phyloP scores from a whole-genome alignment of 2,329 filamentous ascomycete species.

The Neophaeococcomyces aloes region DNA sequence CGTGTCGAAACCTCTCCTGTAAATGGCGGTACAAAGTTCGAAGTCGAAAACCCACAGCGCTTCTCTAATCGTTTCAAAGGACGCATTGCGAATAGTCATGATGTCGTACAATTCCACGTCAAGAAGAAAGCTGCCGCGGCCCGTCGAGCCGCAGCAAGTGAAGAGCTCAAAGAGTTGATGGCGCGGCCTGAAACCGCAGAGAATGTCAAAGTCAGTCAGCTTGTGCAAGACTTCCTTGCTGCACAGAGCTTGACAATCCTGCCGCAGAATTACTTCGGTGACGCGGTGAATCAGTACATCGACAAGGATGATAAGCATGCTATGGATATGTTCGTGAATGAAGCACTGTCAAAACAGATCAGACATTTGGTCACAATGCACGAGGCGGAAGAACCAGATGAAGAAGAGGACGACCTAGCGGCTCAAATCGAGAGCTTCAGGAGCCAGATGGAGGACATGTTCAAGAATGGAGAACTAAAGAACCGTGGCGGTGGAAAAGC shows the following conservation, averaged over 20 bases:
- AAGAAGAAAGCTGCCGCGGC: constrained; percentile 58
- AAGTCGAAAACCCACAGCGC: constrained; percentile 88
- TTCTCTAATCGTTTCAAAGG: constrained; percentile 87
- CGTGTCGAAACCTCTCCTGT: constrained; percentile 83
- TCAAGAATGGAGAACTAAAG: constrained; percentile 54
- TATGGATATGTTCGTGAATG: constrained; percentile 69
- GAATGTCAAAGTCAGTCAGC: constrained; percentile 72
- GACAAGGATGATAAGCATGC: constrained; percentile 91
- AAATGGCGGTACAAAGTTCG: constrained; percentile 66
- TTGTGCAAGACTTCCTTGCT: constrained; percentile 77
- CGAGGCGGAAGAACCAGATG: constrained; percentile 55
- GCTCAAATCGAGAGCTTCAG: constrained; percentile 64
- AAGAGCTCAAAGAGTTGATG: constrained; percentile 49
- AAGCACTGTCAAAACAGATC: constrained; percentile 60
- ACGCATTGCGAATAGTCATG: constrained; percentile 87
- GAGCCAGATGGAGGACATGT: constrained; percentile 58
- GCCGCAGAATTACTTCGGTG: constrained; percentile 82
- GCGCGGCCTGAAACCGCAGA: constrained; percentile 54
- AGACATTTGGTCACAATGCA: constrained; percentile 57
- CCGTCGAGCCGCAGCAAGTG: constrained; percentile 32
- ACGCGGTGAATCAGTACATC: constrained; percentile 86
- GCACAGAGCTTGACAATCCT: constrained; percentile 86
- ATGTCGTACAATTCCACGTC: constrained; percentile 85
- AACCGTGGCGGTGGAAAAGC: constrained; percentile 38
- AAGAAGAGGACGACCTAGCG: constrained; percentile 59